phyloP scores from a whole-genome alignment of 2,329 filamentous ascomycete genomes.

The Trichoderma atrobrunneum region DNA sequence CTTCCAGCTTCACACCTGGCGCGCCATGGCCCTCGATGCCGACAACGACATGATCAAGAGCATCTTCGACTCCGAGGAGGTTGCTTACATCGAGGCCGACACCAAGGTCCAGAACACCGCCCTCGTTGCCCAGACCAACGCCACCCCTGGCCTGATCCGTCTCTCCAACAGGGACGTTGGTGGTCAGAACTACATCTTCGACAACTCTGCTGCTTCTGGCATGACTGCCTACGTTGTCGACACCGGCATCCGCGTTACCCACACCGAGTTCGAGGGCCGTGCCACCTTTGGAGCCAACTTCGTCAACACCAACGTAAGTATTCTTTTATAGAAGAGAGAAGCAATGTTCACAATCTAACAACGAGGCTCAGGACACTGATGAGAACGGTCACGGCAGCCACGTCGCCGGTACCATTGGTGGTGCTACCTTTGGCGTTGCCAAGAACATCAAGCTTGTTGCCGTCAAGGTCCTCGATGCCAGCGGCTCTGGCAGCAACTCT shows the following conservation, averaged over 20 bases:
- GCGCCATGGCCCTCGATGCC: conserved; percentile 52
- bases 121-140: conserved; percentile 50
- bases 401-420: conserved; percentile 60
- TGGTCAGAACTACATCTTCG: conserved; percentile 43
- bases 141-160: conserved; percentile 52
- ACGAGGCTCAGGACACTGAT: conserved; percentile 43
- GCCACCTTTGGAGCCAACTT: conserved; percentile 54
- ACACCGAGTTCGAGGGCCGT: conserved; percentile 56
- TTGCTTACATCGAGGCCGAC: conserved; percentile 55
- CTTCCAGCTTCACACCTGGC: conserved; percentile 50
- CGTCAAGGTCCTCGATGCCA: conserved; percentile 59
- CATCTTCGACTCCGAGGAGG: conserved; percentile 48
- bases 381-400: conserved; percentile 64
- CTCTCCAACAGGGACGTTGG: conserved; percentile 45
- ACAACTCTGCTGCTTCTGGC: conserved; percentile 50
- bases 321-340: background rate
- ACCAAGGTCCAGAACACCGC: conserved; percentile 44
- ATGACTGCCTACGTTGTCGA: conserved; percentile 64
- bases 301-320: conserved; percentile 44
- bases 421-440: conserved; percentile 60
- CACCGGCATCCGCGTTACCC: conserved; percentile 58
- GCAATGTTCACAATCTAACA: conserved; percentile 7
- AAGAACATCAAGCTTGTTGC: conserved; percentile 55
- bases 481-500: conserved; percentile 37
- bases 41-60: conserved; percentile 49